These are phyloP conservation scores for Ascochyta fabae DNA, from an alignment of 2,329 filamentous ascomycete species.

Conservation along the genomic window DNA sequence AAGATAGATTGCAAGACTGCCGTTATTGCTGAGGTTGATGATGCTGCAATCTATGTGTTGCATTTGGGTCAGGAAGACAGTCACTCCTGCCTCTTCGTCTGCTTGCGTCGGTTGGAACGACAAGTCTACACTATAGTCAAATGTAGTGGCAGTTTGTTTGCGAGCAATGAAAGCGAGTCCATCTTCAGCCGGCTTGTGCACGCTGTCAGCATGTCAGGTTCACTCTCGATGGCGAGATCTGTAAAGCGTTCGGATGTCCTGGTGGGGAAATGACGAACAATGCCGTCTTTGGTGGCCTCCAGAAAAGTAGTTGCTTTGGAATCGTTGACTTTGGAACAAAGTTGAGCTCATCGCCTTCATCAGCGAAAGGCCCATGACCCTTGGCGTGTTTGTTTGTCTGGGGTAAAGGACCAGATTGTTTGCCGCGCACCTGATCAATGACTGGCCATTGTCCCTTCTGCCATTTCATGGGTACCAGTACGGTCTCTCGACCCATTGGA, in stretches of 20 bases:
- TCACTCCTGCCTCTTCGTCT: slow-evolving; percentile 60
- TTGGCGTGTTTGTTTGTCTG: slow-evolving; percentile 40
- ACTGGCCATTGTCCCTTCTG: slow-evolving; percentile 52
- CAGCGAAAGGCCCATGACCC: slow-evolving; percentile 49
- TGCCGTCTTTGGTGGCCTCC: slow-evolving; percentile 58
- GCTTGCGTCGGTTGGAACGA: slow-evolving; percentile 34
- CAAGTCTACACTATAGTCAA: slow-evolving; percentile 59
- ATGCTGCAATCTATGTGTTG: slow-evolving; percentile 58
- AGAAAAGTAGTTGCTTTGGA: slow-evolving; percentile 60
- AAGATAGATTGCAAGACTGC: slow-evolving; percentile 50
- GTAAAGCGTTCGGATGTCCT: slow-evolving; percentile 48
- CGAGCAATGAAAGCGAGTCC: slow-evolving; percentile 60
- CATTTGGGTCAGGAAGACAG: slow-evolving; percentile 59
- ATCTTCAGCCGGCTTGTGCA: slow-evolving; percentile 53
- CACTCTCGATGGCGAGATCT: slow-evolving; percentile 35
- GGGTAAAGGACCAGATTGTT: slow-evolving; percentile 54
- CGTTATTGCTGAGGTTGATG: slow-evolving; percentile 14
- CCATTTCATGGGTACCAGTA: slow-evolving; percentile 36
- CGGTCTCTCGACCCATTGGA: slow-evolving; percentile 40
- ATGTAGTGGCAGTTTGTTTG: slow-evolving; percentile 61
- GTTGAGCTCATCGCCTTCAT: slow-evolving; percentile 53
- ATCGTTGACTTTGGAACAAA: slow-evolving; percentile 54
- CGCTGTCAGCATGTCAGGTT: slow-evolving; percentile 62
- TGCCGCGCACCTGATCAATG: slow-evolving; percentile 51
- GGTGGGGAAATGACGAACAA: slow-evolving; percentile 29